Base-by-base conservation (phyloP, 164 flowering plant species). In the Macadamia integrifolia region DNA sequence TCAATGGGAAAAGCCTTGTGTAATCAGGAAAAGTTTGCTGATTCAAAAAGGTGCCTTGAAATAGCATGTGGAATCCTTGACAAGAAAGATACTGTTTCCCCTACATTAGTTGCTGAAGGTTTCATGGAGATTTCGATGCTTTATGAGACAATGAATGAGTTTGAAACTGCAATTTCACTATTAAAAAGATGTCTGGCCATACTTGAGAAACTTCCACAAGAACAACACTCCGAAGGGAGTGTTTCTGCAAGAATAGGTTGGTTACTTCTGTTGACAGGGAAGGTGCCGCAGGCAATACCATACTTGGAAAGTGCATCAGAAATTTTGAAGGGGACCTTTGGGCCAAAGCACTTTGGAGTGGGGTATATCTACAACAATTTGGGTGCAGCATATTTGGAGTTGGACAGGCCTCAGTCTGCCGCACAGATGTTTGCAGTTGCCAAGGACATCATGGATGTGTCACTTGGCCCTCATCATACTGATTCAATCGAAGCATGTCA, bases 351-450 rank as follows among this genome's bases (percentile, higher is more conserved):
- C 77, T 93, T 79, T 81, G 94, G 95, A 32, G 86, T 93, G 28
- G 98, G 92, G 8, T 93, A 93, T 77, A 88, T 93, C 18, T 91
- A 90, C 75, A 90, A 88, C 77, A 93, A 93, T 76, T 73, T 91
- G 78, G 98, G 98, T 15, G 94, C 97, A 3, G 97, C 97, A 8
- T 93, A 91, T 80, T 65, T 93, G 78, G 97, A 93, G 75, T 70
- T 93, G 48, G 95, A 86, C n/a, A 84, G 94, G 67, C 94, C 94
- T 56, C 88, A 93, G 65, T 85, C 94, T 4, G 97, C 96, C 64
- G 97, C 92, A 18, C 94, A 91, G 76, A 84, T 87, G 88, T 93
- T 93, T 84, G 94, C 90, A 44, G 75, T 83, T 53, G 96, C 98
- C 8, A 93, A 88, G 77, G 97, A 91, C 14, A 85, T 93, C 62